phyloP scores from a whole-genome alignment of 331 rosid species.

The Malus hybrid region DNA sequence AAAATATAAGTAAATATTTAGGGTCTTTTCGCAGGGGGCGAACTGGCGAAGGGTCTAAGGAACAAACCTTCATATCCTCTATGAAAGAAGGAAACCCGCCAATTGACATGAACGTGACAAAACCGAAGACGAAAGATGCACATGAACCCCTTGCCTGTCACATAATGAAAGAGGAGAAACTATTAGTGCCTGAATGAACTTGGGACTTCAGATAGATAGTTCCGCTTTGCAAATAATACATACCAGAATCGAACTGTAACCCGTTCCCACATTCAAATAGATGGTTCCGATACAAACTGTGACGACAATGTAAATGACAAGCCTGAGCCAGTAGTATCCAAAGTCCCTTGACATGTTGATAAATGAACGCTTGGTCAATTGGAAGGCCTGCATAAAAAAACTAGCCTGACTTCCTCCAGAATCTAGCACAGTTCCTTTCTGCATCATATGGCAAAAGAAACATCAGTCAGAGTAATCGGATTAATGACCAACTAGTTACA shows the following conservation, averaged over 20 bases:
- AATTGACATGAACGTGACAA: slow-evolving; percentile 96
- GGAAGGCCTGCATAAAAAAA: slow-evolving; percentile 69
- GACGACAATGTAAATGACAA: slow-evolving; percentile 82
- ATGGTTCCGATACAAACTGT: slow-evolving; percentile 89
- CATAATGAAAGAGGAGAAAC: slow-evolving; percentile 2
- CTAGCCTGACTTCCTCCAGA: slow-evolving; percentile 97
- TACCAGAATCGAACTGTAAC: slow-evolving; percentile 92
- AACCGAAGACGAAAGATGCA: slow-evolving; percentile 94
- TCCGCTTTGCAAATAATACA: background rate
- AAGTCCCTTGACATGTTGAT: slow-evolving; percentile 97
- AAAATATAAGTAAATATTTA: background rate
- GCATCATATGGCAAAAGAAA: slow-evolving; percentile 11
- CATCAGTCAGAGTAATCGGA: background rate
- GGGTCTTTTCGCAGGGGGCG: background rate
- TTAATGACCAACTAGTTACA: background rate
- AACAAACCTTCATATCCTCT: slow-evolving; percentile 91
- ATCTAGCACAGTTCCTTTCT: slow-evolving; percentile 86
- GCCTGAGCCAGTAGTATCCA: slow-evolving; percentile 98
- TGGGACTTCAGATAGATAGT: background rate
- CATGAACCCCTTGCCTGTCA: slow-evolving; percentile 94
- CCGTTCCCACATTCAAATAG: slow-evolving; percentile 79
- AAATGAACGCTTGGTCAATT: slow-evolving; percentile 78
- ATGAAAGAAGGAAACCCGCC: slow-evolving; percentile 99
- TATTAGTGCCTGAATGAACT: background rate
- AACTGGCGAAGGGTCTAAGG: background rate